A percentile compares a stretch with the other conserved stretches of the same genome.
These are phyloP conservation scores for Penicillium frequentans DNA, from an alignment of 2,329 filamentous ascomycete genomes.

Conservation along the genomic window DNA sequence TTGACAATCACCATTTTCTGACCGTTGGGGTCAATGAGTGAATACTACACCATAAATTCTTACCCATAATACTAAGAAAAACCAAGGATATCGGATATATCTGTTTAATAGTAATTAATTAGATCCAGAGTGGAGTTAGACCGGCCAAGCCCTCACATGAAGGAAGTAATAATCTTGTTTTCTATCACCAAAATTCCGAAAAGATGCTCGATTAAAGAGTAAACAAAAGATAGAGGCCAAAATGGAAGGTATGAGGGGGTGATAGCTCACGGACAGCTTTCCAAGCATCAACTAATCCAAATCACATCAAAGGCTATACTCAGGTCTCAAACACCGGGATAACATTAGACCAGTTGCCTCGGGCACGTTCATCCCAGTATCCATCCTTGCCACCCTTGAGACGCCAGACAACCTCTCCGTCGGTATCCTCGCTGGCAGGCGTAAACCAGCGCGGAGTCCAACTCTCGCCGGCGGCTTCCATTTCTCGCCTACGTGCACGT, in stretches of 20 bases:
- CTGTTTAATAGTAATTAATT: not conserved
- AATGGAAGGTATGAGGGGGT: not conserved
- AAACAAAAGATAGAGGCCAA: not conserved
- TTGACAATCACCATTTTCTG: too few relatives aligned
- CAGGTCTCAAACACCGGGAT: slow-evolving; percentile 54
- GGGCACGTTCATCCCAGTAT: slow-evolving; percentile 86
- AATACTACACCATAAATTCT: too few relatives aligned
- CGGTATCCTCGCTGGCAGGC: slow-evolving; percentile 53
- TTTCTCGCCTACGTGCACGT: slow-evolving; percentile 67
- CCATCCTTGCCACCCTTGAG: slow-evolving; percentile 79
- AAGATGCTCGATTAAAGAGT: not conserved
- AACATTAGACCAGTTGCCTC: slow-evolving; percentile 64
- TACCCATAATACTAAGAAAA: too few relatives aligned
- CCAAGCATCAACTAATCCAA: not conserved
- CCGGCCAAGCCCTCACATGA: not conserved
- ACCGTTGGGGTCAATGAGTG: too few relatives aligned
- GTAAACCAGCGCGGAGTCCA: slow-evolving; percentile 85
- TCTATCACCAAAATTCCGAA: not conserved
- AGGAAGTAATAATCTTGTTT: not conserved
- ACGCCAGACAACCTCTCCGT: slow-evolving; percentile 59
- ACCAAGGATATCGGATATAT: not conserved
- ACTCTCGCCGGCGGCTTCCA: slow-evolving; percentile 72
- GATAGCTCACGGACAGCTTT: not conserved
- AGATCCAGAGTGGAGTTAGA: not conserved
- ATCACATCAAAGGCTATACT: not conserved